These are phyloP conservation scores for Pelargonium myrrhifolium DNA, from an alignment of 441 rosid genomes.

Conservation along the genomic window DNA sequence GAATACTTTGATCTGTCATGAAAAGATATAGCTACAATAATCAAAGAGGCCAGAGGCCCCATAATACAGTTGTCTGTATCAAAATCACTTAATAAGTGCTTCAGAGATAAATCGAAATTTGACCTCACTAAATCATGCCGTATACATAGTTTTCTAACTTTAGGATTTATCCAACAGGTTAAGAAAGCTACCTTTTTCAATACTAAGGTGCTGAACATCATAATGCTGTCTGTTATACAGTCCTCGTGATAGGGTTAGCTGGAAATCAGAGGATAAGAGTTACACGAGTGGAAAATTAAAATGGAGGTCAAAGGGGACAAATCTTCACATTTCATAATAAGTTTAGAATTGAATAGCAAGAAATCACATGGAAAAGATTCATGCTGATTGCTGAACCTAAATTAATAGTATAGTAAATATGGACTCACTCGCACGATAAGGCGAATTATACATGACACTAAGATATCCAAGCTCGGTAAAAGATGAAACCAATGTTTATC, in stretches of 20 bases:
- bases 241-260: slow-evolving; percentile 34
- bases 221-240: slow-evolving; percentile 24
- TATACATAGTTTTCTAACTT: not conserved
- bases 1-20: not conserved
- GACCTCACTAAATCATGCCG: not conserved
- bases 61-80: not conserved
- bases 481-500: not conserved
- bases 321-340: slow-evolving; percentile 17
- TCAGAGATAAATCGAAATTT: slow-evolving; percentile 6
- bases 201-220: slow-evolving; percentile 33
- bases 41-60: slow-evolving; percentile 1
- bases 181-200: slow-evolving; percentile 39
- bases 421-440: not conserved
- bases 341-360: slow-evolving; percentile 6
- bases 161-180: slow-evolving; percentile 6
- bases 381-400: not conserved
- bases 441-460: not conserved
- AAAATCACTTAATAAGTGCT: not conserved
- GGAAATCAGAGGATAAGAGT: slow-evolving; percentile 21
- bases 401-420: not conserved
- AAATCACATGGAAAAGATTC: slow-evolving; percentile 6
- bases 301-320: slow-evolving; percentile 2
- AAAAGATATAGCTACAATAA: slow-evolving; percentile 6
- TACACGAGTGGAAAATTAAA: slow-evolving; percentile 12
- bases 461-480: not conserved